These are phyloP conservation scores for Geotrichum aggregatum DNA, from an alignment of 1,139 yeast genomes.

Conservation along the genomic window DNA sequence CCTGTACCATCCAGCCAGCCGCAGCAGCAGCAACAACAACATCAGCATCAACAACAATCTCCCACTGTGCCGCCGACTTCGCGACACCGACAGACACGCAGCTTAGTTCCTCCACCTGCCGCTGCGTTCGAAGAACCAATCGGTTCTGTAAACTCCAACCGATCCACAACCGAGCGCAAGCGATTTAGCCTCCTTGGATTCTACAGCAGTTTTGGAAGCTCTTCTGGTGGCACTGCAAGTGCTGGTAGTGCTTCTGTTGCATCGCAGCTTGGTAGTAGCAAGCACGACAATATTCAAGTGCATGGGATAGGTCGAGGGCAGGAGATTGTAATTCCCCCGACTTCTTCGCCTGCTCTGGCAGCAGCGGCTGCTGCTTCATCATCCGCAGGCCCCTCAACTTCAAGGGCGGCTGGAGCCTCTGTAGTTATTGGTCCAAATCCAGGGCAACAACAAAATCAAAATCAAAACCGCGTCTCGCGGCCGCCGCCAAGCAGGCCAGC, in stretches of 20 bases:
- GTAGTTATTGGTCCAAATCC: too few species aligned
- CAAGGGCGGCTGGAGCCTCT: too few species aligned
- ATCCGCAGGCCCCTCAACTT: neutral
- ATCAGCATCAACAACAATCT: neutral
- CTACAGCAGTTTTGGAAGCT: conserved; percentile 21
- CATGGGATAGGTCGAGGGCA: neutral
- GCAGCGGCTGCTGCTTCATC: neutral
- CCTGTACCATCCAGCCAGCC: too few species aligned
- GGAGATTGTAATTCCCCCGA: neutral
- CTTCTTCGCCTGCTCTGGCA: neutral
- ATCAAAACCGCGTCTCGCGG: neutral
- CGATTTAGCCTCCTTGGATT: conserved; percentile 30
- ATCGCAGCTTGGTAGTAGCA: conserved; percentile 14
- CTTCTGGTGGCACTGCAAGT: neutral
- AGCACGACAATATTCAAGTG: neutral
- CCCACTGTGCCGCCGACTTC: neutral
- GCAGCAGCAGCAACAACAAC: too few species aligned
- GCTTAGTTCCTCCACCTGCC: conserved; percentile 11
- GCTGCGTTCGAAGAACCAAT: conserved; percentile 1
- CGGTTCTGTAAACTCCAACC: conserved; percentile 10
- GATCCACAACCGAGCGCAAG: conserved; percentile 25
- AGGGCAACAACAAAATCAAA: neutral
- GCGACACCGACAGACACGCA: conserved; percentile 16
- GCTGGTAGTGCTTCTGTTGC: conserved; percentile 2
- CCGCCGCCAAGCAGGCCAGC: neutral